These are phyloP conservation scores for Ceratobasidium sp. DNA, from an alignment of 1,284 basidiomycete species.

Conservation along the genomic window DNA sequence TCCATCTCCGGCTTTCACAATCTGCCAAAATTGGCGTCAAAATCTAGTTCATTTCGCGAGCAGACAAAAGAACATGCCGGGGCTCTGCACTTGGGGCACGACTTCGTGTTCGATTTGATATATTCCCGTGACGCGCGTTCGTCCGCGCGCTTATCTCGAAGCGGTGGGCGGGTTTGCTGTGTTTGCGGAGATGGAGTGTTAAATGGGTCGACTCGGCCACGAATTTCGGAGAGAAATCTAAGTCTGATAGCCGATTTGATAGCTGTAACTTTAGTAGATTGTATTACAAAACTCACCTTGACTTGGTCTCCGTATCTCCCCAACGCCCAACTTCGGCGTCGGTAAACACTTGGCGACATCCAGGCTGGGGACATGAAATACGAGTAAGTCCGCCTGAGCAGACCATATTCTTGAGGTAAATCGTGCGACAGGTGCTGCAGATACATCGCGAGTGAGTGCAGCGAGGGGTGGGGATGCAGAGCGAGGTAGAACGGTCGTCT, in stretches of 20 bases:
- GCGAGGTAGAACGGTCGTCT: not conserved
- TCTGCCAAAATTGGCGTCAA: not conserved
- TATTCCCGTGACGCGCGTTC: conserved; percentile 39
- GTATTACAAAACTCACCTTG: not conserved
- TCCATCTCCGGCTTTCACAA: conserved; percentile 33
- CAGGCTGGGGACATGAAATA: conserved; percentile 23
- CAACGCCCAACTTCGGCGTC: conserved; percentile 22
- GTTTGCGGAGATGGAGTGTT: not conserved
- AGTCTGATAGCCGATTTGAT: not conserved
- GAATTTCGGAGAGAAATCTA: conserved; percentile 17
- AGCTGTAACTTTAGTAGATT: not conserved
- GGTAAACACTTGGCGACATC: conserved; percentile 15
- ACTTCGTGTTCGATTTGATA: conserved; percentile 17
- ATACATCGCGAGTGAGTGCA: conserved; percentile 30
- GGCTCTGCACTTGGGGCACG: conserved; percentile 26
- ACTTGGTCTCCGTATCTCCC: conserved; percentile 24
- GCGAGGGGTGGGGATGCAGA: conserved; percentile 20
- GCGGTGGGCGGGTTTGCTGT: not conserved
- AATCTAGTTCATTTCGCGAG: not conserved
- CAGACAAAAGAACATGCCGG: conserved; percentile 2
- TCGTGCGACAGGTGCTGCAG: conserved; percentile 14
- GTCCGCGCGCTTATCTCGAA: conserved; percentile 29
- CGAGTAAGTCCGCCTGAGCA: conserved; percentile 26
- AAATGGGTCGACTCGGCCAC: not conserved
- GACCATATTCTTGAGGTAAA: conserved; percentile 17